Percentiles rank a stretch among this genome's conserved stretches.
Evolutionary conservation across 2,329 filamentous ascomycete species (phyloP).

Genomic region (Salinomyces thailandicus): DNA sequence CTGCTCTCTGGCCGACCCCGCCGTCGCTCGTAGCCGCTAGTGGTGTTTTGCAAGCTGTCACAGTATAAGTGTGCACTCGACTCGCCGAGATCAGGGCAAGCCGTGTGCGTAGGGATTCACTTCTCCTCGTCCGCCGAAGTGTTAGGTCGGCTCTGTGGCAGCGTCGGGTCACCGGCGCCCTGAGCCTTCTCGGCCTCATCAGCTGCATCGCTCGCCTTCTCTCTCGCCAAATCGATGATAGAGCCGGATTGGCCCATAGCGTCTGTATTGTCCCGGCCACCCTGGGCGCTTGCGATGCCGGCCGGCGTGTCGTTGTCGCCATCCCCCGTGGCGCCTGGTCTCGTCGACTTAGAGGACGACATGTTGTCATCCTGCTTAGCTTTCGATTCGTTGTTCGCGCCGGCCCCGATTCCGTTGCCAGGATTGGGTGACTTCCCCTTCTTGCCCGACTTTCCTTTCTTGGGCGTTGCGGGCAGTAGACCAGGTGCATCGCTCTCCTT

Average conservation of each 20-base stretch:
- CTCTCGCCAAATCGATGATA: constrained; percentile 16
- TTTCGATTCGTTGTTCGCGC: constrained; percentile 10
- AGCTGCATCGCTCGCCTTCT: constrained; percentile 12
- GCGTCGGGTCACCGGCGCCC: neutral
- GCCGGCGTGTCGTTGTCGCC: neutral
- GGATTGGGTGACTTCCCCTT: too few relatives aligned
- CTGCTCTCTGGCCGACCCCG: too few relatives aligned
- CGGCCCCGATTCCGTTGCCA: neutral
- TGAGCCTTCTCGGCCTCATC: constrained; percentile 4
- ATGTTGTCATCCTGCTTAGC: constrained; percentile 18
- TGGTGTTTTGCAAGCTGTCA: too few relatives aligned
- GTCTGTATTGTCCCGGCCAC: constrained; percentile 15
- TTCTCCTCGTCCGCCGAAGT: neutral
- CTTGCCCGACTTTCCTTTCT: too few relatives aligned
- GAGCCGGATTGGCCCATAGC: constrained; percentile 22
- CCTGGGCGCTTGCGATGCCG: neutral
- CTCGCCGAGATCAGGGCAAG: too few relatives aligned
- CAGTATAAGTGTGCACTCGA: too few relatives aligned
- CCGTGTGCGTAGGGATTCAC: too few relatives aligned
- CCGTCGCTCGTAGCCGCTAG: too few relatives aligned
- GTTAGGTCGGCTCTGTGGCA: constrained; percentile 1
- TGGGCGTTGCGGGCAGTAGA: neutral
- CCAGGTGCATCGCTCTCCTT: constrained; percentile 1
- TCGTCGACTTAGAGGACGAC: constrained; percentile 10
- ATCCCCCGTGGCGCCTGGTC: constrained; percentile 9